phyloP scores from a whole-genome alignment of 345 rosid species.

The Eucalyptus cladocalyx region DNA sequence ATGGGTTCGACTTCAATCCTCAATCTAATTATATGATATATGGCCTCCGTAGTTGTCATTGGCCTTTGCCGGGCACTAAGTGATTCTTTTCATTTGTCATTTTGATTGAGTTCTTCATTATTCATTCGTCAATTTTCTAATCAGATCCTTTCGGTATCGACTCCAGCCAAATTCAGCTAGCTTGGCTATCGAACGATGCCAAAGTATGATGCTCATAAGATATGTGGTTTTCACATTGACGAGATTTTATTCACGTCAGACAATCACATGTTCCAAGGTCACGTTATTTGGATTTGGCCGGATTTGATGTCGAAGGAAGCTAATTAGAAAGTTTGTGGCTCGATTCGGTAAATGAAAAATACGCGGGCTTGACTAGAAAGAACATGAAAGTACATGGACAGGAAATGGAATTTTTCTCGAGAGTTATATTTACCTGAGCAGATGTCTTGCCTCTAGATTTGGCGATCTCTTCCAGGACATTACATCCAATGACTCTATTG shows the following conservation, averaged over 20 bases:
- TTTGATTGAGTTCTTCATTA: background rate
- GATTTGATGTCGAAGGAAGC: background rate
- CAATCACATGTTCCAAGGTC: background rate
- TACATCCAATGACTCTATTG: background rate
- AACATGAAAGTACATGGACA: background rate
- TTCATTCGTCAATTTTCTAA: background rate
- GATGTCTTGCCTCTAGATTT: background rate
- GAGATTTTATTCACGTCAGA: background rate
- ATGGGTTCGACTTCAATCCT: background rate
- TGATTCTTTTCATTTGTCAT: background rate
- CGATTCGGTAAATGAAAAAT: background rate
- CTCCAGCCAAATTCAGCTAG: background rate
- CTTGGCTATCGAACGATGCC: background rate
- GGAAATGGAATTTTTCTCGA: background rate
- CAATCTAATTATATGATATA: background rate
- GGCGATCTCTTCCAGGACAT: slow-evolving; percentile 3
- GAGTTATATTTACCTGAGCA: slow-evolving; percentile 1
- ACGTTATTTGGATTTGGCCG: accelerated
- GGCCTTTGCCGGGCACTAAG: background rate
- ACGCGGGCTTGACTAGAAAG: background rate
- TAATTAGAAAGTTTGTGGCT: background rate
- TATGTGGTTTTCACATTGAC: background rate
- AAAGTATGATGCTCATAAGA: background rate
- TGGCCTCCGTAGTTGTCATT: background rate
- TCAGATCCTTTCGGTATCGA: accelerated